Evolutionary conservation across 2,329 filamentous ascomycete species (phyloP).

Genomic region (Orbilia quercus): DNA sequence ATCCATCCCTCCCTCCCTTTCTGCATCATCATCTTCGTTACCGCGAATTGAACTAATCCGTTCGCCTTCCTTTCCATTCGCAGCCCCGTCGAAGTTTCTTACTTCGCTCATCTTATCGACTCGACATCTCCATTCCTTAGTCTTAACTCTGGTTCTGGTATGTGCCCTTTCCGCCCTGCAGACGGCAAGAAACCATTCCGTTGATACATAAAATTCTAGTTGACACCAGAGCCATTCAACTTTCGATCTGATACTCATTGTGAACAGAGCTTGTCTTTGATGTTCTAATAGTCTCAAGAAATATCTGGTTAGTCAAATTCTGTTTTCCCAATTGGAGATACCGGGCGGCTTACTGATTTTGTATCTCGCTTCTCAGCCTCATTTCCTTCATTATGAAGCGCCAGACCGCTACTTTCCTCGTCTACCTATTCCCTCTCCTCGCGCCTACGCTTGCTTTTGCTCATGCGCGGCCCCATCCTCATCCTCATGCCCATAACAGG

Average conservation of each 20-base stretch:
- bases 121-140: not conserved
- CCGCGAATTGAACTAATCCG: not conserved
- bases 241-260: constrained; percentile 52
- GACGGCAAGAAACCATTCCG: constrained; percentile 1
- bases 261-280: constrained; percentile 46
- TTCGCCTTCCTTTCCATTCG: not conserved
- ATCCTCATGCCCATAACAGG: constrained; percentile 25
- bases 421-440: constrained; percentile 51
- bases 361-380: constrained; percentile 10
- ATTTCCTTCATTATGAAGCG: constrained; percentile 48
- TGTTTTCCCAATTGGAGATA: not conserved
- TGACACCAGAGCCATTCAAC: constrained; percentile 31
- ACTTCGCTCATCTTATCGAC: constrained; percentile 6
- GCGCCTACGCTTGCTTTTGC: constrained; percentile 46
- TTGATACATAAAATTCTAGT: constrained; percentile 4
- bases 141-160: constrained; percentile 10
- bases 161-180: not conserved
- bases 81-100: constrained; percentile 2
- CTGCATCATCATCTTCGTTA: no score
- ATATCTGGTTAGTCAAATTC: constrained; percentile 9
- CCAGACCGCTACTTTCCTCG: constrained; percentile 40
- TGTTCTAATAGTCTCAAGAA: constrained; percentile 39
- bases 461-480: constrained; percentile 45
- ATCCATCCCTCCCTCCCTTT: not conserved
- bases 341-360: constrained; percentile 14